These are phyloP conservation scores for Trichoderma asperelloides DNA, from an alignment of 495 filamentous ascomycete species.

Conservation along the genomic window DNA sequence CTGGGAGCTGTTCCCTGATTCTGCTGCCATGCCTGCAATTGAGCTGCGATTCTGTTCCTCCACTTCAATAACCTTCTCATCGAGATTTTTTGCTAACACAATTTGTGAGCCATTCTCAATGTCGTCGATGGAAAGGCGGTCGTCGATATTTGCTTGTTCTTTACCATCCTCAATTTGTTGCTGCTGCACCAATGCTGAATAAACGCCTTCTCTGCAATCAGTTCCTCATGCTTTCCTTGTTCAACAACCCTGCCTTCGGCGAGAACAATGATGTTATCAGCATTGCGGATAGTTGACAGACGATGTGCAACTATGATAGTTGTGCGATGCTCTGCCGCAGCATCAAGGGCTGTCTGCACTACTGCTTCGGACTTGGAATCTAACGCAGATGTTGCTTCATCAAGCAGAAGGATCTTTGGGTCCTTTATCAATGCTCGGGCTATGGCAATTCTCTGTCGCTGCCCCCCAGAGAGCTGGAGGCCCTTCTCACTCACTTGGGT, in stretches of 20 bases:
- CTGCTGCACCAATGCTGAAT: slow-evolving; percentile 49
- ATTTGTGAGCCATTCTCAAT: too few relatives aligned
- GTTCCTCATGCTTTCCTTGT: slow-evolving; percentile 68
- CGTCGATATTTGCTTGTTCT: too few relatives aligned
- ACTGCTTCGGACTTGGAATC: slow-evolving; percentile 85
- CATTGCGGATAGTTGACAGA: slow-evolving; percentile 76
- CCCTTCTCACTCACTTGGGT: slow-evolving; percentile 86
- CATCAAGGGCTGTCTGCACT: slow-evolving; percentile 79
- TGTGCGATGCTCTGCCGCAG: slow-evolving; percentile 64
- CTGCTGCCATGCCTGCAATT: too few relatives aligned
- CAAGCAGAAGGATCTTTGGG: slow-evolving; percentile 81
- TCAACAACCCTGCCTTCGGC: slow-evolving; percentile 67
- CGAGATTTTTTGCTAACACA: too few relatives aligned
- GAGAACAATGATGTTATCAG: slow-evolving; percentile 86
- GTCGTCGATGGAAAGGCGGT: too few relatives aligned
- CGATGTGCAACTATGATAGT: slow-evolving; percentile 83
- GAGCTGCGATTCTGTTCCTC: too few relatives aligned
- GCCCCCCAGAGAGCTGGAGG: slow-evolving; percentile 76
- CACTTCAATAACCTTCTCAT: too few relatives aligned
- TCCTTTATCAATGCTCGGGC: slow-evolving; percentile 82
- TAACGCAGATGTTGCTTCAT: slow-evolving; percentile 81
- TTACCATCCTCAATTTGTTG: slow-evolving; percentile 70
- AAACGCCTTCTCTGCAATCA: slow-evolving; percentile 47
- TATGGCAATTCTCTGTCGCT: slow-evolving; percentile 75
- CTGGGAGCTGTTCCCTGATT: too few relatives aligned